These are phyloP conservation scores for Pseudogymnoascus destructans DNA, from an alignment of 2,329 filamentous ascomycete species.

Conservation along the genomic window DNA sequence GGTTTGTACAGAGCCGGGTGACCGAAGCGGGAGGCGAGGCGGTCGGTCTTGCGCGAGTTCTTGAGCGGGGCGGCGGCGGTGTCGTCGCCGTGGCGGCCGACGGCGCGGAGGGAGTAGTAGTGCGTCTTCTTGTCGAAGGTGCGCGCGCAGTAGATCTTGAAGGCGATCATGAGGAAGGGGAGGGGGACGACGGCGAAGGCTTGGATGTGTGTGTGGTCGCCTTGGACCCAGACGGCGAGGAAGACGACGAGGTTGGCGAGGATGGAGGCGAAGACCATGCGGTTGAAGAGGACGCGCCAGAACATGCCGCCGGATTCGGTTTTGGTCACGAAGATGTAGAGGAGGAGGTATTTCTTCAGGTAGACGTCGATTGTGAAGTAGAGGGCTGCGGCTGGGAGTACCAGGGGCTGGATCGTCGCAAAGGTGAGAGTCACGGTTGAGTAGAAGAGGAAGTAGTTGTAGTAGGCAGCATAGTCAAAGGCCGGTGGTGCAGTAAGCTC, in stretches of 20 bases:
- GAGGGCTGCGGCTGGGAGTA: slow-evolving; percentile 71
- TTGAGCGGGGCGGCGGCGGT: slow-evolving; percentile 30
- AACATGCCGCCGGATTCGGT: slow-evolving; percentile 88
- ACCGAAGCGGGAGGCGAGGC: slow-evolving; percentile 66
- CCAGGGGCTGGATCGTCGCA: slow-evolving; percentile 71
- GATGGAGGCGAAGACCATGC: slow-evolving; percentile 71
- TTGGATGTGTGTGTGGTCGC: slow-evolving; percentile 40
- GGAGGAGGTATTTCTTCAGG: slow-evolving; percentile 86
- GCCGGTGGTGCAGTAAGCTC: slow-evolving; percentile 82
- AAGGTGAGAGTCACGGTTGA: slow-evolving; percentile 79
- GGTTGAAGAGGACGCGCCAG: slow-evolving; percentile 86
- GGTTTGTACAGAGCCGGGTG: slow-evolving; percentile 84
- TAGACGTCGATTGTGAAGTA: slow-evolving; percentile 83
- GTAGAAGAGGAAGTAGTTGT: slow-evolving; percentile 97
- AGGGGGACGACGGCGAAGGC: slow-evolving; percentile 61
- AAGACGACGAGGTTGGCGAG: slow-evolving; percentile 69
- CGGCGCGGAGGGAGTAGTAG: slow-evolving; percentile 60
- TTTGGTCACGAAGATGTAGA: slow-evolving; percentile 95
- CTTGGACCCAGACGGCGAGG: slow-evolving; percentile 59
- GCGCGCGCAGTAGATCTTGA: slow-evolving; percentile 73
- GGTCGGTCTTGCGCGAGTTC: slow-evolving; percentile 48
- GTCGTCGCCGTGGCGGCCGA: slow-evolving; percentile 35
- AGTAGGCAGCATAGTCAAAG: slow-evolving; percentile 93
- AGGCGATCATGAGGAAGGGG: slow-evolving; percentile 62
- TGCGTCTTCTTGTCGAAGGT: slow-evolving; percentile 68